Conservation (phyloP, 371 early-diverging fungal species). For the Smittium culicis region DNA sequence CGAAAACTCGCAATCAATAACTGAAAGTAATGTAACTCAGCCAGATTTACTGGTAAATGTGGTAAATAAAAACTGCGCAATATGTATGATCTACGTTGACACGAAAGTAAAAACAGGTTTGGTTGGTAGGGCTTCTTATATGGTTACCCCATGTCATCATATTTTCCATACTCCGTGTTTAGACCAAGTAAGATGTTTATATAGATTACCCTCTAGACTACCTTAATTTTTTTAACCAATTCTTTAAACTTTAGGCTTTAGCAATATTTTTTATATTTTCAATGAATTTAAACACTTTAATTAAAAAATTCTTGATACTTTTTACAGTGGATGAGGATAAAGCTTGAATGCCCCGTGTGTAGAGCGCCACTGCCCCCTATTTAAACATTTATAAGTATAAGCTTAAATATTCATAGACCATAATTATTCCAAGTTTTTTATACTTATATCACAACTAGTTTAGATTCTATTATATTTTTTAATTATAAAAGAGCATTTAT, state of each 20-base stretch:
- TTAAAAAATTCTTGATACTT: neutral
- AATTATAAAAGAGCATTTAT: too few species aligned
- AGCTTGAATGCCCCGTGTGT: slow-evolving; percentile 63
- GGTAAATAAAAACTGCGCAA: slow-evolving; percentile 38
- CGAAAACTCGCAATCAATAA: neutral
- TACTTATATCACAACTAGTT: too few species aligned
- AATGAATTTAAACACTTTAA: neutral
- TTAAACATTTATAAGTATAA: too few species aligned
- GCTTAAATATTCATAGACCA: too few species aligned
- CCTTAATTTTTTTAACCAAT: too few species aligned
- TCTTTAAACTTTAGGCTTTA: too few species aligned
- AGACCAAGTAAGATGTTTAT: slow-evolving; percentile 12
- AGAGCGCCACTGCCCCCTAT: slow-evolving; percentile 44
- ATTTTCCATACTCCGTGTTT: slow-evolving; percentile 68
- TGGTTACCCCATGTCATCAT: slow-evolving; percentile 74
- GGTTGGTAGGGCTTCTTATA: slow-evolving; percentile 44
- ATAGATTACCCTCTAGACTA: too few species aligned
- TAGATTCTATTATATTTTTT: too few species aligned
- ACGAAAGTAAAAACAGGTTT: slow-evolving; percentile 19
- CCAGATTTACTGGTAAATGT: neutral
- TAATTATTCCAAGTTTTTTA: too few species aligned
- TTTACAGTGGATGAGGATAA: slow-evolving; percentile 61
- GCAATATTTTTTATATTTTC: too few species aligned
- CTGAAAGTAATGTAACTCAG: slow-evolving; percentile 11
- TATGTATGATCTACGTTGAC: slow-evolving; percentile 59